Percentiles rank a stretch among this genome's conserved stretches.
These are phyloP conservation scores for Nemania serpens DNA, from an alignment of 2,329 filamentous ascomycete genomes.

Conservation along the genomic window DNA sequence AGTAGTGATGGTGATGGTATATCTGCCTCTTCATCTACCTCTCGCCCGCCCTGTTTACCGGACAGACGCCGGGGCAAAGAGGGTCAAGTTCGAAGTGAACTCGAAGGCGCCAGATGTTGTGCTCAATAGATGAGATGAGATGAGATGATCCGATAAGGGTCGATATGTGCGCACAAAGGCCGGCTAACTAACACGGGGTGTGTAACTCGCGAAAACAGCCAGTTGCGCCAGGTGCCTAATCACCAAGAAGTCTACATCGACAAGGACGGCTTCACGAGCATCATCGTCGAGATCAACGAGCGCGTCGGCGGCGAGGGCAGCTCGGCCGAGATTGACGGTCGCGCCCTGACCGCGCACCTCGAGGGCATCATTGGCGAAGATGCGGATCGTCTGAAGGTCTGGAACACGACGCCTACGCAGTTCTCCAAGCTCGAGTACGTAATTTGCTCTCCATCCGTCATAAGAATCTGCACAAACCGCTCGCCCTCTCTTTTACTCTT, in stretches of 20 bases:
- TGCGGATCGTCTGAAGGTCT: conserved; percentile 66
- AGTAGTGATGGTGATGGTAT: too few species aligned
- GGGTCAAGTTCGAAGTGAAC: too few species aligned
- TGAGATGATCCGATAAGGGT: too few species aligned
- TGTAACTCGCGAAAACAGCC: conserved; percentile 1
- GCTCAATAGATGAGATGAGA: too few species aligned
- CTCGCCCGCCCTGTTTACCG: too few species aligned
- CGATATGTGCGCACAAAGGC: not conserved
- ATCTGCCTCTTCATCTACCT: too few species aligned
- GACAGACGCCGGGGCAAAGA: too few species aligned
- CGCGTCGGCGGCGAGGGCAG: conserved; percentile 65
- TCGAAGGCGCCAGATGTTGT: too few species aligned
- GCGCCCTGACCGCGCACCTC: conserved; percentile 70
- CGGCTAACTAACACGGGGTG: conserved; percentile 1
- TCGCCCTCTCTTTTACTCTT: not conserved
- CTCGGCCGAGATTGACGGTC: conserved; percentile 66
- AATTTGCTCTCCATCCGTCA: not conserved
- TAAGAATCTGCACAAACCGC: not conserved
- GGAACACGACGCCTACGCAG: conserved; percentile 66
- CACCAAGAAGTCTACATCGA: conserved; percentile 95
- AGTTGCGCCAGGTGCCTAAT: conserved; percentile 69
- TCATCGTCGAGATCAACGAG: conserved; percentile 91
- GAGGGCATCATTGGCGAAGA: conserved; percentile 71
- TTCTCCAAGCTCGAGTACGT: conserved; percentile 61
- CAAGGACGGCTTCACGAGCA: conserved; percentile 77